These are phyloP conservation scores for Paraphaeosphaeria sporulosa DNA, from an alignment of 2,329 filamentous ascomycete species.

Conservation along the genomic window DNA sequence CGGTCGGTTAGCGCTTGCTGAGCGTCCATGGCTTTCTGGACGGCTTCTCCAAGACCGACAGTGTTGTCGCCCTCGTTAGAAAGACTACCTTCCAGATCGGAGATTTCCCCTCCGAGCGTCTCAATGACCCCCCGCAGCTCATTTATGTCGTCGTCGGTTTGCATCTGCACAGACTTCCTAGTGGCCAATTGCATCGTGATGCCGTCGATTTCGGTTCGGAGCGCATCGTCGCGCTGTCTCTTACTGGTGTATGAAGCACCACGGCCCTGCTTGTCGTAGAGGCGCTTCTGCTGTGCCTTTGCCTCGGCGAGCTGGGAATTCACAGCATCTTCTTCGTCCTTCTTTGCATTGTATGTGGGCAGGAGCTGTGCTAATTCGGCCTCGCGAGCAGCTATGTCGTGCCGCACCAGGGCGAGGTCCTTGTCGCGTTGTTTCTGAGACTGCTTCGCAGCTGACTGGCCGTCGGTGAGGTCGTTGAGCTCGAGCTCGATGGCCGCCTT, in stretches of 20 bases:
- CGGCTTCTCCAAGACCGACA: conserved; percentile 74
- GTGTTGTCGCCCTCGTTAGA: conserved; percentile 81
- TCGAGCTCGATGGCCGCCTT: conserved; percentile 88
- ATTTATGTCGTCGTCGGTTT: conserved; percentile 82
- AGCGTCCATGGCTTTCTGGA: conserved; percentile 78
- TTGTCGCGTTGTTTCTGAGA: conserved; percentile 73
- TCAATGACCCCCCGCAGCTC: conserved; percentile 75
- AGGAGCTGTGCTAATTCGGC: conserved; percentile 75
- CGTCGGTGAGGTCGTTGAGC: conserved; percentile 82
- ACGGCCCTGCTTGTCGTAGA: conserved; percentile 91
- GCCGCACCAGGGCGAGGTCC: conserved; percentile 75
- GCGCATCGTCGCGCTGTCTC: conserved; percentile 82
- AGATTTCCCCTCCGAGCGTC: conserved; percentile 75
- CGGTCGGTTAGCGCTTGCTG: conserved; percentile 84
- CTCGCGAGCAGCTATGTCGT: conserved; percentile 79
- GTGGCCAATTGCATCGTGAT: conserved; percentile 77
- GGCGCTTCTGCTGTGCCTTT: conserved; percentile 75
- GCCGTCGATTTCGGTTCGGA: conserved; percentile 81
- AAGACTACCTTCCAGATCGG: conserved; percentile 73
- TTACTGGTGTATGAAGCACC: conserved; percentile 89
- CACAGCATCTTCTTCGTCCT: conserved; percentile 74
- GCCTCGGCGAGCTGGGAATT: conserved; percentile 77
- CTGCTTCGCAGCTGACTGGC: conserved; percentile 79
- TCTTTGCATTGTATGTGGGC: conserved; percentile 78
- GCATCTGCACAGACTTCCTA: conserved; percentile 83